Conservation (phyloP, 306 rosid genomes). For the Lathyrus aphaca region DNA sequence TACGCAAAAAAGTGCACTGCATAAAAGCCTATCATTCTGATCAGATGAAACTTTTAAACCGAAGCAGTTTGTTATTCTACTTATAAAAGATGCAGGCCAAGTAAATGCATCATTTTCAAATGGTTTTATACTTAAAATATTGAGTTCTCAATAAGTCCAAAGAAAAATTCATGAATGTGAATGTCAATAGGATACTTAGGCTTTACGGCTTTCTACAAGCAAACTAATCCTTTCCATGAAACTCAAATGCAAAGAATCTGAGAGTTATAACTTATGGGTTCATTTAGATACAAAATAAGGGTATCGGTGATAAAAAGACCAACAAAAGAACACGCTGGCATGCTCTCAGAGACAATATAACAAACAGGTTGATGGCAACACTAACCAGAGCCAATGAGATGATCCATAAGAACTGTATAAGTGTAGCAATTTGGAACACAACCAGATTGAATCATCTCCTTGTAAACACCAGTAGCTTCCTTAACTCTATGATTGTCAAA, state of each 20-base stretch:
- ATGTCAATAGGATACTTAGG: not conserved
- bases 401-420: conserved; percentile 75
- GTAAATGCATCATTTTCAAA: not conserved
- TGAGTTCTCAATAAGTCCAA: not conserved
- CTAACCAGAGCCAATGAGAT: conserved; percentile 74
- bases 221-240: conserved; percentile 2
- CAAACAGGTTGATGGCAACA: conserved; percentile 48
- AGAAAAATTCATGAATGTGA: not conserved
- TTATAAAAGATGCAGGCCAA: conserved; percentile 11
- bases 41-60: not conserved
- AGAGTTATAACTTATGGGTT: not conserved
- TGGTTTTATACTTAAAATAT: not conserved
- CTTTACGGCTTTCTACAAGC: conserved; percentile 17
- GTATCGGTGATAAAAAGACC: not conserved
- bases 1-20: conserved; percentile 1
- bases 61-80: not conserved
- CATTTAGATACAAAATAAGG: not conserved
- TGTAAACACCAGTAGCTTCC: conserved; percentile 67
- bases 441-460: conserved; percentile 67
- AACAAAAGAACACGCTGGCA: not conserved
- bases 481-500: conserved; percentile 50
- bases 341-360: conserved; percentile 33
- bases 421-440: conserved; percentile 70
- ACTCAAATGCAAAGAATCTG: not conserved
- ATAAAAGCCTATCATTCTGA: conserved; percentile 27